A percentile compares a stretch with the other conserved stretches of the same genome.
Conservation (phyloP, 2,329 filamentous ascomycete genomes). For the Fusarium xylarioides region DNA sequence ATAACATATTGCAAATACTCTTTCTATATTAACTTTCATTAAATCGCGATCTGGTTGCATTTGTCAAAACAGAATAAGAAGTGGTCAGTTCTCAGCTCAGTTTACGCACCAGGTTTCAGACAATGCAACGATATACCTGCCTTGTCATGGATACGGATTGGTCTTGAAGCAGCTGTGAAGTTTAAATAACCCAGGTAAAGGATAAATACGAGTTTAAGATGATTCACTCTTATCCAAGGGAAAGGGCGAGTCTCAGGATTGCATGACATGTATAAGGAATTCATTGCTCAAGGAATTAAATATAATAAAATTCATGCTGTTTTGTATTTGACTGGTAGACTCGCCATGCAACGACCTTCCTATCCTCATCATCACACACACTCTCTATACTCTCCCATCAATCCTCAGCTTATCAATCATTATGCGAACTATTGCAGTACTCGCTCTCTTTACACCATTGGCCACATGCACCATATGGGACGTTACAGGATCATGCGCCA, state of each 20-base stretch:
- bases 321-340: not conserved
- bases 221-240: rapidly evolving
- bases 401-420: too few relatives aligned
- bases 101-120: too few relatives aligned
- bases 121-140: not conserved
- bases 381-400: not conserved
- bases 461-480: not conserved
- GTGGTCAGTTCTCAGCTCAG: not conserved
- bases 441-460: not conserved
- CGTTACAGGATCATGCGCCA: not conserved
- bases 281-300: rapidly evolving
- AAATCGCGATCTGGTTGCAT: not conserved
- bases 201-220: not conserved
- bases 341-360: rapidly evolving
- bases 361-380: not conserved
- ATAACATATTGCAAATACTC: too few relatives aligned
- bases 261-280: not conserved
- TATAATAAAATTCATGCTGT: rapidly evolving
- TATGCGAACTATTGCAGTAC: not conserved
- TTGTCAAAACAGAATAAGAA: rapidly evolving
- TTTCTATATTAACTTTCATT: not conserved
- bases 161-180: rapidly evolving
- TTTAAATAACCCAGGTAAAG: not conserved
- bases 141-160: not conserved
- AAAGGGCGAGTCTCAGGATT: too few relatives aligned